phyloP scores from a whole-genome alignment of 1,284 basidiomycete species.

The Hortiboletus rubellus region DNA sequence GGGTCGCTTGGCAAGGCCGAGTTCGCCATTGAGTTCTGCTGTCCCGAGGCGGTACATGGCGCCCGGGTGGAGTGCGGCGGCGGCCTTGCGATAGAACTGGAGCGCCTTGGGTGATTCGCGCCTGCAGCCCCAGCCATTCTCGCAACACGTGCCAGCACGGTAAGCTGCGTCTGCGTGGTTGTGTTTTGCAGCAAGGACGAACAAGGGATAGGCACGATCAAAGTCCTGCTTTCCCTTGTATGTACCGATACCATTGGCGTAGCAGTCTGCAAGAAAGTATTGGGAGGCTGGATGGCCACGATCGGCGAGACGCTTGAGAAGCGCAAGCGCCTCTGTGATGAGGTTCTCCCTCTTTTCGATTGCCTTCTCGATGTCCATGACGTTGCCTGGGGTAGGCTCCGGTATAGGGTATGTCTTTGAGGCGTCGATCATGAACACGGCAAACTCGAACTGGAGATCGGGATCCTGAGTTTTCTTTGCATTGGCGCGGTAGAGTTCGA shows the following conservation, averaged over 20 bases:
- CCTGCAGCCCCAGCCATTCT: slow-evolving; percentile 98
- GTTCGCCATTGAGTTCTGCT: slow-evolving; percentile 94
- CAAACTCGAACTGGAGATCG: slow-evolving; percentile 96
- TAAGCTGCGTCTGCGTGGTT: slow-evolving; percentile 97
- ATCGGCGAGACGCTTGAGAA: slow-evolving; percentile 91
- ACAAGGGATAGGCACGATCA: slow-evolving; percentile 94
- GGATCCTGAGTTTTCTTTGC: slow-evolving; percentile 99
- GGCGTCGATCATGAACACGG: slow-evolving; percentile 98
- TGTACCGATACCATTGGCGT: slow-evolving; percentile 95
- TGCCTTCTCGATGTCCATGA: slow-evolving; percentile 79
- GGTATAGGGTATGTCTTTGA: slow-evolving; percentile 85
- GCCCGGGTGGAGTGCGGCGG: slow-evolving; percentile 87
- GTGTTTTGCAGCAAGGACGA: slow-evolving; percentile 96
- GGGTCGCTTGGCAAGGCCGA: slow-evolving; percentile 82
- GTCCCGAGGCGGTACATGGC: slow-evolving; percentile 97
- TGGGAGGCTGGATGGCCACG: slow-evolving; percentile 93
- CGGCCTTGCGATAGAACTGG: slow-evolving; percentile 93
- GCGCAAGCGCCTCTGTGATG: slow-evolving; percentile 79
- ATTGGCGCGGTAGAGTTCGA: slow-evolving; percentile 95
- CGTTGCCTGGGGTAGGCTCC: slow-evolving; percentile 60
- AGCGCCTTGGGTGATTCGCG: slow-evolving; percentile 91
- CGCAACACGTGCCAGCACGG: slow-evolving; percentile 95
- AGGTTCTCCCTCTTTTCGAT: slow-evolving; percentile 83
- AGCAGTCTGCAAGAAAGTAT: slow-evolving; percentile 98
- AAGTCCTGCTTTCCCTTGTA: slow-evolving; percentile 90